These are phyloP conservation scores for Cladosporium velox DNA, from an alignment of 2,329 filamentous ascomycete genomes.

Conservation along the genomic window DNA sequence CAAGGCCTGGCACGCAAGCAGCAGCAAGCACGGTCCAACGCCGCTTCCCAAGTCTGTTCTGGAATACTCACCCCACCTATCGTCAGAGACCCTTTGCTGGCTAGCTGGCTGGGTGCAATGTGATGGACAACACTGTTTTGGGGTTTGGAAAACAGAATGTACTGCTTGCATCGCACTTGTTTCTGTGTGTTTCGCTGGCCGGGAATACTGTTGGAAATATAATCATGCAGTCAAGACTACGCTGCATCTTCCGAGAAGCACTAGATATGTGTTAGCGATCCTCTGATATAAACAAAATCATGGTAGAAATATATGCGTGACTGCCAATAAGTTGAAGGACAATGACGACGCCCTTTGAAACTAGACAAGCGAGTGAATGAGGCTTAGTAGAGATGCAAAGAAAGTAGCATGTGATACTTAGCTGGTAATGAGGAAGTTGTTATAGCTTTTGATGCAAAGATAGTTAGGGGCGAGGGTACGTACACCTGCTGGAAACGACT, in stretches of 20 bases:
- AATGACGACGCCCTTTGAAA: background rate
- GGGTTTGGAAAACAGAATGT: background rate
- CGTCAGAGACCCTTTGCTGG: background rate
- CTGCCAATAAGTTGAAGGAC: background rate
- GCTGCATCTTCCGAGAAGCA: background rate
- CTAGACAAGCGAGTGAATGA: background rate
- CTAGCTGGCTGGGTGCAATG: background rate
- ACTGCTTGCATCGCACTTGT: background rate
- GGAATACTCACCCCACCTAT: background rate
- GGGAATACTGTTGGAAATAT: background rate
- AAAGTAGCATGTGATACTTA: background rate
- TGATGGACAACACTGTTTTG: background rate
- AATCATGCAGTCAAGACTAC: background rate
- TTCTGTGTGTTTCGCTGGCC: background rate
- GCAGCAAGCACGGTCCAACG: background rate
- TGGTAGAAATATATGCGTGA: background rate
- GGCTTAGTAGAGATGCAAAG: background rate
- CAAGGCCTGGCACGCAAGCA: background rate
- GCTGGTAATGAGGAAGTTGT: background rate
- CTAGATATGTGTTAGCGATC: background rate
- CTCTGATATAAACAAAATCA: background rate
- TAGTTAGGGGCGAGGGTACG: background rate
- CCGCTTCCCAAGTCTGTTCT: slow-evolving; percentile 1
- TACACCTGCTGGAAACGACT: too few species aligned
- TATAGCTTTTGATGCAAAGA: background rate